Evolutionary conservation across 192 early-diverging fungal genomes (phyloP), one percentile per base, ranked within the genome.

Genomic region (Linnemannia exigua): DNA sequence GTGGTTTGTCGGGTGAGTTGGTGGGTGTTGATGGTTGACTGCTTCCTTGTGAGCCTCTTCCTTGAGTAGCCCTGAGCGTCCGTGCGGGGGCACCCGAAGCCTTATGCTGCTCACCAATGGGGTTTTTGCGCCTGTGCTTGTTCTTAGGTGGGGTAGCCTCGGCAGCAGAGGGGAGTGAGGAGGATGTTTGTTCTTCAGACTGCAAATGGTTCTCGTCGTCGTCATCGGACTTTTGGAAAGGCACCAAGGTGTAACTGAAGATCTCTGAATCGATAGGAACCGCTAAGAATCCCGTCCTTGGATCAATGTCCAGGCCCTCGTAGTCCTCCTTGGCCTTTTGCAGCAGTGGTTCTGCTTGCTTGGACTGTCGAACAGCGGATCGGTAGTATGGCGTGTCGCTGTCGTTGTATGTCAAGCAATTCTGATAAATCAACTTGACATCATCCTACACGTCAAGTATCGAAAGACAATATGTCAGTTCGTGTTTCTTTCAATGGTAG

Each of bases 401-500:
- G 63, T 89, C 90, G 87, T 97, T 97, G 80, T 97, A 97, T 15
- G 89, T 81, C 88, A 94, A 91, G 31, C 94, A 92, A 79, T 97
- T 97, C 12, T 78, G 72, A 78, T 93, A 96, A 37, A 96, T 95
- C 51, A 95, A 87, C 3, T 91, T 70, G 38, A 97, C 74, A 84
- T 97, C 96, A 54, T 77, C 78, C 94, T 96, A 82, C 11, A 37
- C 9, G 41, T 46, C 35, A 31, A 79, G 28, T 44, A 20, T 67
- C 44, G 52, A 66, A 77, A 67, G 17, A 67, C 19, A 14, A 74
- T 11, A 47, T 33, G 33, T 54, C 19, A 79, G 31, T 17, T 47
- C 31, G 28, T 33, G 22, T 3, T 12, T 12, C 28, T 51, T 22
- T 36, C 41, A 44, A 44, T 63, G 31, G 12, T 25, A 31, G 12